A percentile compares a stretch with the other conserved stretches of the same genome.
phyloP scores from a whole-genome alignment of 441 rosid species.

The Breynia disticha region DNA sequence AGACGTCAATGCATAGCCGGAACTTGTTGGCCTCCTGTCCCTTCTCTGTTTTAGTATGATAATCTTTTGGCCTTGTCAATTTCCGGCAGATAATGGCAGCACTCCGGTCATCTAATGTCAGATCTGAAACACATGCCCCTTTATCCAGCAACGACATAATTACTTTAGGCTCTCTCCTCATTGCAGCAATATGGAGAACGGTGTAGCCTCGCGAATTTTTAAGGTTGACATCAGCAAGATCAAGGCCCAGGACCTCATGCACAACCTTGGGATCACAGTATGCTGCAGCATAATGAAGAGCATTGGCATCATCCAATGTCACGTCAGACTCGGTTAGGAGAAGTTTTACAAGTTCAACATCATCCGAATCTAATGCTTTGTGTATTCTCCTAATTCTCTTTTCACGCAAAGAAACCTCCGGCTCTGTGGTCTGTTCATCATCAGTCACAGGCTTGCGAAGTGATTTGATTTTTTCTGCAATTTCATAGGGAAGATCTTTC shows the following conservation, averaged over 20 bases:
- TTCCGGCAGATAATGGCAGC: constrained; percentile 74
- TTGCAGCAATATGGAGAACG: constrained; percentile 81
- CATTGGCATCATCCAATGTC: constrained; percentile 63
- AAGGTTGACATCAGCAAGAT: constrained; percentile 62
- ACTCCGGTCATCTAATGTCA: constrained; percentile 65
- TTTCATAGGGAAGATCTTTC: constrained; percentile 71
- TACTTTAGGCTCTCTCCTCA: constrained; percentile 60
- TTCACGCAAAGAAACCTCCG: constrained; percentile 27
- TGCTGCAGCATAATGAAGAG: constrained; percentile 78
- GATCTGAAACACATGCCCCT: constrained; percentile 64
- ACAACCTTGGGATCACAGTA: constrained; percentile 86
- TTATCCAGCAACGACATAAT: constrained; percentile 50
- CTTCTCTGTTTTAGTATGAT: constrained; percentile 44
- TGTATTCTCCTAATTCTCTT: constrained; percentile 68
- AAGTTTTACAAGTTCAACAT: constrained; percentile 75
- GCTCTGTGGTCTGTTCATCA: constrained; percentile 14
- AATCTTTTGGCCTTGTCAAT: constrained; percentile 77
- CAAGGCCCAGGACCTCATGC: constrained; percentile 54
- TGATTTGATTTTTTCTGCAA: constrained; percentile 36
- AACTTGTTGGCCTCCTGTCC: constrained; percentile 75
- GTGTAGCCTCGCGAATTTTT: constrained; percentile 69
- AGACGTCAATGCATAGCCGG: constrained; percentile 65
- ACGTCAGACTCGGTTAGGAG: constrained; percentile 62
- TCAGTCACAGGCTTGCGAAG: constrained; percentile 35
- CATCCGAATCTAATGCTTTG: constrained; percentile 85